These are phyloP conservation scores for Tardiomyces depauwii DNA, from an alignment of 1,139 yeast species.

Conservation along the genomic window DNA sequence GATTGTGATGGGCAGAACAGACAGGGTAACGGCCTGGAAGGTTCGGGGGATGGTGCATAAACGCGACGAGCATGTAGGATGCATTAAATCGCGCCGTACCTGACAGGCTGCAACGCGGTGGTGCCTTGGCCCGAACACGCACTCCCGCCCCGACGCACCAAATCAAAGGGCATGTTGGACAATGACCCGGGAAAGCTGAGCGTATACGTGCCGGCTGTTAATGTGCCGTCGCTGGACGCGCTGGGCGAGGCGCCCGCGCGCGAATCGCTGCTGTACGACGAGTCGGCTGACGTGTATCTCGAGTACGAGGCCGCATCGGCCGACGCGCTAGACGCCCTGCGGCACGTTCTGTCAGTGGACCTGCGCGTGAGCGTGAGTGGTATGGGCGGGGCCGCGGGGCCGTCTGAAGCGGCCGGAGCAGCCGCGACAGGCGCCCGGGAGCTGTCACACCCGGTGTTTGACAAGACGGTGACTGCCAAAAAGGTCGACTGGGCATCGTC, in stretches of 20 bases:
- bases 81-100: no score
- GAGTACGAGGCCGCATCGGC: constrained; percentile 5
- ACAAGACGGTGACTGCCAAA: constrained; percentile 6
- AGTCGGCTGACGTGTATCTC: constrained; percentile 8
- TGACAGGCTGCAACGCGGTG: no score
- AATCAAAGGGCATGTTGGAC: no score
- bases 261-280: constrained; percentile 8
- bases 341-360: no score
- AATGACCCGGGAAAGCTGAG: no score
- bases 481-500: constrained; percentile 1
- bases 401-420: not conserved
- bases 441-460: constrained; percentile 9
- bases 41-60: not conserved
- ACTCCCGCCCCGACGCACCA: not conserved
- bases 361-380: no score
- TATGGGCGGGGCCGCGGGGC: no score
- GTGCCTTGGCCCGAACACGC: no score
- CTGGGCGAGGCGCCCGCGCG: not conserved
- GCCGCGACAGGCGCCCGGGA: constrained; percentile 1
- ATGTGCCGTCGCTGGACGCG: no score
- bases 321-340: not conserved
- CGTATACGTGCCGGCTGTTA: no score
- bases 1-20: not conserved
- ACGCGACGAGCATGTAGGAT: no score
- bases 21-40: not conserved